Percentiles rank a stretch among this genome's conserved stretches.
Evolutionary conservation across 116 monocot genomes (phyloP).

Genomic region (Phalaenopsis hybrid): DNA sequence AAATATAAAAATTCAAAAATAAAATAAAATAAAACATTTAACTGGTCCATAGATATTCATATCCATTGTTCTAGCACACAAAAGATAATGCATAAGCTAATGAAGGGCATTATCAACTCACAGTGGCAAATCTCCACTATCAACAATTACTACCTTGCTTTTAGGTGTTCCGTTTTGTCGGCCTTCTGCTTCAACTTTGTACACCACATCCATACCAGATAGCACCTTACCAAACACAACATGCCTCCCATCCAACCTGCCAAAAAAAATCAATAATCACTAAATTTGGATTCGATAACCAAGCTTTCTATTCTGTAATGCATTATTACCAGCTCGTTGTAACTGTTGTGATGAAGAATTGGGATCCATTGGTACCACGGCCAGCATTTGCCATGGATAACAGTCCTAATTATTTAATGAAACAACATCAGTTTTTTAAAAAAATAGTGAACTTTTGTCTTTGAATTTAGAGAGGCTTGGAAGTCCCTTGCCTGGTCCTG

Average conservation of each 20-base stretch:
- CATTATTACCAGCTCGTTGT: conserved; percentile 74
- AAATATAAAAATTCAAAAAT: no score
- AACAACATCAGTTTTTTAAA: not conserved
- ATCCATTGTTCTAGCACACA: not conserved
- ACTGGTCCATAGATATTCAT: not conserved
- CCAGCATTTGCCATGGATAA: conserved; percentile 98
- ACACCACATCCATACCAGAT: conserved; percentile 91
- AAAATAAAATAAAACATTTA: not conserved
- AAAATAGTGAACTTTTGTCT: not conserved
- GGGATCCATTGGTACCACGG: conserved; percentile 69
- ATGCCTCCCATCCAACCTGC: conserved; percentile 88
- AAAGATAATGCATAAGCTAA: not conserved
- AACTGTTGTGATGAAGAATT: conserved; percentile 92
- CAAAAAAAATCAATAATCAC: not conserved
- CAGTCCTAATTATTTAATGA: conserved; percentile 31
- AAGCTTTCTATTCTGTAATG: no score
- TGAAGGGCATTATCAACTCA: conserved; percentile 13
- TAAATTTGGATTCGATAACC: no score
- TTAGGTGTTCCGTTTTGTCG: conserved; percentile 75
- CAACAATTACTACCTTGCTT: conserved; percentile 71
- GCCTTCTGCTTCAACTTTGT: conserved; percentile 90
- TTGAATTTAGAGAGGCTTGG: not conserved
- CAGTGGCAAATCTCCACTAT: conserved; percentile 78
- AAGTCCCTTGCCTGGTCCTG: conserved; percentile 52
- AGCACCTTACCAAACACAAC: conserved; percentile 92